Evolutionary conservation across 768 basidiomycete species (phyloP), one percentile per base, ranked within the genome.

Genomic region (Boletus edulis): DNA sequence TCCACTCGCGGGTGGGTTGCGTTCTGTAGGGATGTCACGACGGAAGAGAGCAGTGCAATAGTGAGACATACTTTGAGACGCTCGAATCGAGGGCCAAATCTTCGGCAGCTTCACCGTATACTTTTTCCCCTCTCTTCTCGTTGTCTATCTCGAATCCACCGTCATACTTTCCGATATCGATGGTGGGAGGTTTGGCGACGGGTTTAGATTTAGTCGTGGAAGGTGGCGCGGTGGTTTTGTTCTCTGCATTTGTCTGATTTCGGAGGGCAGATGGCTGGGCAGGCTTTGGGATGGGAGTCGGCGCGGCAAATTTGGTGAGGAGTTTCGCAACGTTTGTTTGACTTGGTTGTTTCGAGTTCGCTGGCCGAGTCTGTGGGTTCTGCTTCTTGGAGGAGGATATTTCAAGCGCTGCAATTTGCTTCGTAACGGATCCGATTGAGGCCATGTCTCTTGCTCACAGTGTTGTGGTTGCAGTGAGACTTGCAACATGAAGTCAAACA

Each of bases 121-220:
- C 83, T 20, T 74, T 75, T 63, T 87, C 83, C n/a, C 88, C 88
- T 56, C 86, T 77, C 60, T 85, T 89, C 66, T 88, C 87, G 48
- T 90, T 86, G 59, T 97, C 96, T 34, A 83, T 74, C 73, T 97
- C 95, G n/a, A 98, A 81, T 3, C 95, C 94, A n/a, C 94, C 95
- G 59, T 99, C 96, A 69, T 99, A 99, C 44, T 76, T 80, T 29
- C 96, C 95, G 34, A 97, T 92, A 64, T 93, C 91, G 39, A 92
- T 71, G 11, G 44, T 22, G 39, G 61, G 34, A 20, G 63, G 35
- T 60, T 70, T 61, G 27, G 66, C 20, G 24, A 48, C 54, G 20
- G 53, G 48, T 51, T 66, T 70, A 32, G 53, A 48, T 51, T 66
- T 70, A 32, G 58, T 62, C 24, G 60, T 53, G 13, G 55, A 51